Evolutionary conservation across 768 basidiomycete species (phyloP).

Genomic region (Tephrocybe sp.): DNA sequence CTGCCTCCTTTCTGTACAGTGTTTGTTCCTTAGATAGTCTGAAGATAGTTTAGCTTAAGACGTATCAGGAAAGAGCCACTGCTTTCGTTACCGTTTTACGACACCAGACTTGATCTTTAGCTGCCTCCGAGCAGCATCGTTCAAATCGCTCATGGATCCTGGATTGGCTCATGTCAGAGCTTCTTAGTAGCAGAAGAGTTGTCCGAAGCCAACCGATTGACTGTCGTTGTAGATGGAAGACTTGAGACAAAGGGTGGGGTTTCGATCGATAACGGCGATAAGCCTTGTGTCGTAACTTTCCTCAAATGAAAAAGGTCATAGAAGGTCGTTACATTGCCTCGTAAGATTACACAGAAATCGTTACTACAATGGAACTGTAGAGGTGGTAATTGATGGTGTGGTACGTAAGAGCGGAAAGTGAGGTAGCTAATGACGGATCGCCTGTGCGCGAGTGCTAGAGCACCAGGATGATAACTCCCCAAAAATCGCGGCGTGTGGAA

Average conservation of each 20-base stretch:
- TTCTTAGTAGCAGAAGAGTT: not conserved
- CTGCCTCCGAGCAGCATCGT: constrained; percentile 52
- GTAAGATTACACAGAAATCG: constrained; percentile 45
- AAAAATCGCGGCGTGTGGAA: constrained; percentile 17
- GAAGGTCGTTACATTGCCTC: constrained; percentile 36
- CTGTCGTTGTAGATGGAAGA: not conserved
- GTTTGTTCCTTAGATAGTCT: constrained; percentile 71
- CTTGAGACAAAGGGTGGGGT: not conserved
- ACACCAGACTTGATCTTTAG: constrained; percentile 77
- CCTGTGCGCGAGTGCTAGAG: constrained; percentile 15
- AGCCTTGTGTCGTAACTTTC: not conserved
- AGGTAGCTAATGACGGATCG: constrained; percentile 14
- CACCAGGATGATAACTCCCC: constrained; percentile 15
- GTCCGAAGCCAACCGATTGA: not conserved
- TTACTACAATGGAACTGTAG: constrained; percentile 41
- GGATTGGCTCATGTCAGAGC: not conserved
- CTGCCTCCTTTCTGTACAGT: constrained; percentile 67
- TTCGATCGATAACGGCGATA: constrained; percentile 18
- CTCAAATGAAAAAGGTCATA: constrained; percentile 17
- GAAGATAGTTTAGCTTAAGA: constrained; percentile 7
- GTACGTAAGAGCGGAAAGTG: constrained; percentile 9
- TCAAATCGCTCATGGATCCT: constrained; percentile 46
- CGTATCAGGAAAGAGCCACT: constrained; percentile 10
- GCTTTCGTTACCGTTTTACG: constrained; percentile 57
- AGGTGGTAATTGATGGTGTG: constrained; percentile 24